A percentile compares a stretch with the other conserved stretches of the same genome.
Conservation (phyloP, 2,329 filamentous ascomycete genomes). For the Falciphora oryzae region DNA sequence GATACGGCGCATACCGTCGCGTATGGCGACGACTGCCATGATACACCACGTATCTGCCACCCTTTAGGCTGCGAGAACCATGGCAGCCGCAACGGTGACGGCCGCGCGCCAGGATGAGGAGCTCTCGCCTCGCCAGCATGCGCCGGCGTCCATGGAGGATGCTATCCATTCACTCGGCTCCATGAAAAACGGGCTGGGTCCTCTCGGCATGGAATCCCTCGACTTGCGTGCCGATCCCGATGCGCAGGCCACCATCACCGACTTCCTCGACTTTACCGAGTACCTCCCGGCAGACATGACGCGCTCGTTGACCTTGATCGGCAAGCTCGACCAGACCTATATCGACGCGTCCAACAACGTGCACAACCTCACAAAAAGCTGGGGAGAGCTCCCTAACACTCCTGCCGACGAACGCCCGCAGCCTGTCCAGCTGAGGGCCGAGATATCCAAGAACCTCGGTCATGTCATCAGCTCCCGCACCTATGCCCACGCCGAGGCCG, state of each 20-base stretch:
- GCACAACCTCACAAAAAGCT: slow-evolving; percentile 50
- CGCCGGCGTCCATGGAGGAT: slow-evolving; percentile 24
- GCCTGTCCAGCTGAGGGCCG: slow-evolving; percentile 47
- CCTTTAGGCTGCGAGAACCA: slow-evolving; percentile 10
- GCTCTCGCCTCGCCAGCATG: slow-evolving; percentile 30
- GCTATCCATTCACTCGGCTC: slow-evolving; percentile 25
- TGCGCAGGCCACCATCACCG: slow-evolving; percentile 62
- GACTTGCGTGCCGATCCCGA: slow-evolving; percentile 56
- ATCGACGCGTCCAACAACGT: slow-evolving; percentile 48
- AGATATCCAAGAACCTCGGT: slow-evolving; percentile 53
- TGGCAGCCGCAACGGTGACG: slow-evolving; percentile 18
- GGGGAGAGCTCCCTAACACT: slow-evolving; percentile 49
- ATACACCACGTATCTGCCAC: not conserved
- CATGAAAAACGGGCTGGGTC: slow-evolving; percentile 32
- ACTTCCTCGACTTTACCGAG: slow-evolving; percentile 66
- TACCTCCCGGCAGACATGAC: slow-evolving; percentile 62
- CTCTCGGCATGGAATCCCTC: slow-evolving; percentile 37
- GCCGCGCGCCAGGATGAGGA: slow-evolving; percentile 24
- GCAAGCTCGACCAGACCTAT: slow-evolving; percentile 56
- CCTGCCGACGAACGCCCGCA: slow-evolving; percentile 40
- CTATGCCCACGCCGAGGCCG: slow-evolving; percentile 56
- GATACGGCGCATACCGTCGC: not conserved
- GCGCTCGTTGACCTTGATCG: slow-evolving; percentile 60
- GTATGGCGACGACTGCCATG: not conserved
- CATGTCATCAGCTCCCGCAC: slow-evolving; percentile 50